These are phyloP conservation scores for Panus rudis DNA, from an alignment of 768 basidiomycete genomes.

Conservation along the genomic window DNA sequence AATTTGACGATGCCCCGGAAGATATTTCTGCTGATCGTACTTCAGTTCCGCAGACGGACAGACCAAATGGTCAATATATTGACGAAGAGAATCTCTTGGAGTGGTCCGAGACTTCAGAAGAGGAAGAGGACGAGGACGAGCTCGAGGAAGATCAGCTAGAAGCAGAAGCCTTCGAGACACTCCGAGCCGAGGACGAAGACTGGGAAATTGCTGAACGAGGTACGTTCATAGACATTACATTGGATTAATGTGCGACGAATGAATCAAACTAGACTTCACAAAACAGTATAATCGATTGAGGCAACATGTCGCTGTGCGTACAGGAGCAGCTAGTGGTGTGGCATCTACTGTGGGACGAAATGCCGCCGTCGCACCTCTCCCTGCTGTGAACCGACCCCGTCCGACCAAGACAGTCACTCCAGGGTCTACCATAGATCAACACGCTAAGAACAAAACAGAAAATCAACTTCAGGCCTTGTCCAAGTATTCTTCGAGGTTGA, in stretches of 20 bases:
- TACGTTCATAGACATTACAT: conserved; percentile 22
- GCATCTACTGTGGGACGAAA: conserved; percentile 44
- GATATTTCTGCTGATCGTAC: conserved; percentile 8
- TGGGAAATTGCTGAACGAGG: conserved; percentile 85
- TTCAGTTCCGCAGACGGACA: not conserved
- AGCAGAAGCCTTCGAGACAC: conserved; percentile 33
- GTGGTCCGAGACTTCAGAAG: conserved; percentile 25
- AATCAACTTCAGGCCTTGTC: conserved; percentile 71
- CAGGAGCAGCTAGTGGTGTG: conserved; percentile 58
- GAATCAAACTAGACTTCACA: conserved; percentile 72
- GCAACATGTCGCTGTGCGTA: conserved; percentile 83
- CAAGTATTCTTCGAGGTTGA: conserved; percentile 69
- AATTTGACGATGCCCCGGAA: conserved; percentile 56
- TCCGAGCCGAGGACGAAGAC: conserved; percentile 76
- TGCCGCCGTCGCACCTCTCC: conserved; percentile 52
- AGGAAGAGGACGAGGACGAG: conserved; percentile 35
- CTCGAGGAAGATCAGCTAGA: conserved; percentile 34
- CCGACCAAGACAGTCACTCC: conserved; percentile 22
- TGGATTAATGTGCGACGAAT: conserved; percentile 1
- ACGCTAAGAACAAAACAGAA: conserved; percentile 50
- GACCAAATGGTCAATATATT: conserved; percentile 21
- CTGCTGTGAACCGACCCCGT: conserved; percentile 65
- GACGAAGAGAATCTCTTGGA: conserved; percentile 23
- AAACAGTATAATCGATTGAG: conserved; percentile 95
- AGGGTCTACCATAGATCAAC: conserved; percentile 14